A percentile compares a stretch with the other conserved stretches of the same genome.
phyloP scores from a whole-genome alignment of 805 yeast genomes.

The Kodamaea sagamina region DNA sequence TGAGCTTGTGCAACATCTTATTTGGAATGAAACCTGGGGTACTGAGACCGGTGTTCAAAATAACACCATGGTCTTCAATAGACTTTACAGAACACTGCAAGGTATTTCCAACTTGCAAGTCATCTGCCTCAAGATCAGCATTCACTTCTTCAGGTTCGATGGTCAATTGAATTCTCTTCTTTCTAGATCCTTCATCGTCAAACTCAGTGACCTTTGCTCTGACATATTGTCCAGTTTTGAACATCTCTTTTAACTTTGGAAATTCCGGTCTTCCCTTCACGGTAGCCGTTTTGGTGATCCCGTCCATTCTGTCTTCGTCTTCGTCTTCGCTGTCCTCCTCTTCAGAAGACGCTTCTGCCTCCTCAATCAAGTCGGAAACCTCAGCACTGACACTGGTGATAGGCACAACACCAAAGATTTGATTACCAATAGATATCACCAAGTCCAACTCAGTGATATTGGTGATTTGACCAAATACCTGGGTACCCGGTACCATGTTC shows the following conservation, averaged over 20 bases:
- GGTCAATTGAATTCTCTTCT: slow-evolving; percentile 68
- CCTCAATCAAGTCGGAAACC: slow-evolving; percentile 58
- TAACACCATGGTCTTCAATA: slow-evolving; percentile 89
- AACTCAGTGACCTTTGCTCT: slow-evolving; percentile 70
- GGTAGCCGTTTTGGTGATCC: slow-evolving; percentile 23
- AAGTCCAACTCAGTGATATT: slow-evolving; percentile 63
- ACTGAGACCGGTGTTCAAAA: slow-evolving; percentile 66
- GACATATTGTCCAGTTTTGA: slow-evolving; percentile 80
- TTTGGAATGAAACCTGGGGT: slow-evolving; percentile 73
- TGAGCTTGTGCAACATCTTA: slow-evolving; percentile 30
- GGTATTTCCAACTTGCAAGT: slow-evolving; percentile 58
- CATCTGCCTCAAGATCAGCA: slow-evolving; percentile 59
- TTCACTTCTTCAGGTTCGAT: slow-evolving; percentile 78
- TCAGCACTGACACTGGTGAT: slow-evolving; percentile 70
- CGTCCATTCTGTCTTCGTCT: slow-evolving; percentile 33
- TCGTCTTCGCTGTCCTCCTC: slow-evolving; percentile 31
- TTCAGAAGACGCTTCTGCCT: slow-evolving; percentile 44
- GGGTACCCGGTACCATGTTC: slow-evolving; percentile 67
- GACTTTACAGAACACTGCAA: slow-evolving; percentile 79
- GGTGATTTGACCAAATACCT: slow-evolving; percentile 74
- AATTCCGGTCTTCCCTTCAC: slow-evolving; percentile 38
- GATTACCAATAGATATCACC: slow-evolving; percentile 74
- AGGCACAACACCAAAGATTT: slow-evolving; percentile 75
- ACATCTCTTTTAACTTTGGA: slow-evolving; percentile 57
- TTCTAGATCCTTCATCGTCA: slow-evolving; percentile 26